These are phyloP conservation scores for Trichoderma koningiopsis DNA, from an alignment of 2,329 filamentous ascomycete genomes.

Conservation along the genomic window DNA sequence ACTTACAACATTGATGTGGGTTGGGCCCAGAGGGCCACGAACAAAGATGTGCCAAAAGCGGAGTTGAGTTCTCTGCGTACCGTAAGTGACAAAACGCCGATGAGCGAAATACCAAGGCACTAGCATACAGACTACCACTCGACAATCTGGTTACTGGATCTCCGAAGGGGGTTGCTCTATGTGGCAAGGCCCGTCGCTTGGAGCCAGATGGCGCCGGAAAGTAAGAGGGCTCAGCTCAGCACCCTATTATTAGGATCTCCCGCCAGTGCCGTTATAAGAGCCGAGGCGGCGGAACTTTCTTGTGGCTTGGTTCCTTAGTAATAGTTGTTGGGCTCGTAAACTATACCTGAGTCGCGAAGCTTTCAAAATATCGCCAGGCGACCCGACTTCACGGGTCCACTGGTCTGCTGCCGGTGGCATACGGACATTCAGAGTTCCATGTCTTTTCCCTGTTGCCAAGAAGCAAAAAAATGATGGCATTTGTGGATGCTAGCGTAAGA, in stretches of 20 bases:
- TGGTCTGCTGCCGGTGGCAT: background rate
- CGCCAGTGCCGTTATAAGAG: background rate
- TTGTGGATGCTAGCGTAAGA: background rate
- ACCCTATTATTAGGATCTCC: background rate
- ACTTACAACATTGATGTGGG: constrained; percentile 3
- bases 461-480: background rate
- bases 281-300: background rate
- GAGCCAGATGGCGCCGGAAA: background rate
- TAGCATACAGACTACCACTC: background rate
- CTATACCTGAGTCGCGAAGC: background rate
- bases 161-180: background rate
- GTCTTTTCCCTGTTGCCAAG: background rate
- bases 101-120: background rate
- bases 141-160: background rate
- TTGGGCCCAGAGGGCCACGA: background rate
- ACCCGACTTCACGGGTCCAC: background rate
- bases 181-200: background rate
- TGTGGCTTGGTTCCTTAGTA: background rate
- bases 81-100: constrained; percentile 3
- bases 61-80: background rate
- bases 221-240: background rate
- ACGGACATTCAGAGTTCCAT: background rate
- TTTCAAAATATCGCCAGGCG: background rate
- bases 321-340: background rate
- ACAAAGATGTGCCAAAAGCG: background rate